phyloP scores from a whole-genome alignment of 2,329 filamentous ascomycete genomes.

The Xylaria arbuscula region DNA sequence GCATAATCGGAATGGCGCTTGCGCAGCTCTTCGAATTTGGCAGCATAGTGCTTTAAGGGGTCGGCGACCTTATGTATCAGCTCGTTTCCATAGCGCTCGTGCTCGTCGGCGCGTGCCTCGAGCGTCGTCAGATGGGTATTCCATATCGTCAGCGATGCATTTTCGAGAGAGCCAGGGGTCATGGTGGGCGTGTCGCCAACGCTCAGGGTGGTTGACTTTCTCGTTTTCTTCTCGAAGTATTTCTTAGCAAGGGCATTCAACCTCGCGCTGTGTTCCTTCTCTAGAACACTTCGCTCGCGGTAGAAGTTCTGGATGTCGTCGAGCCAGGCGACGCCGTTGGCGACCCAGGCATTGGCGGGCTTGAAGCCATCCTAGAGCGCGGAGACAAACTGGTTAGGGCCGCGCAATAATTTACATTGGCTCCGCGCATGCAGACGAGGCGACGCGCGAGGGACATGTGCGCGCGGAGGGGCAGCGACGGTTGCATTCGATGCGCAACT shows the following conservation, averaged over 20 bases:
- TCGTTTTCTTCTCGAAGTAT: constrained; percentile 96
- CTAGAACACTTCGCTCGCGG: constrained; percentile 90
- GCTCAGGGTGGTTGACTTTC: constrained; percentile 86
- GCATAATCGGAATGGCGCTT: constrained; percentile 93
- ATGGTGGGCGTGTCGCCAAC: constrained; percentile 93
- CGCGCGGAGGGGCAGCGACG: constrained; percentile 12
- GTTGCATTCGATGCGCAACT: constrained; percentile 41
- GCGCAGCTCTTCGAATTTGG: constrained; percentile 88
- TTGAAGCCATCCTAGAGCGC: constrained; percentile 88
- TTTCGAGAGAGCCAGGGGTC: constrained; percentile 95
- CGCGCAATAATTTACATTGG: neutral
- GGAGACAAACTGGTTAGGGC: constrained; percentile 22
- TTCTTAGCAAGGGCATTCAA: constrained; percentile 90
- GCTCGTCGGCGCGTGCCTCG: constrained; percentile 87
- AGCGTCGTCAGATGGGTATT: constrained; percentile 91
- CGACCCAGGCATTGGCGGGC: constrained; percentile 90
- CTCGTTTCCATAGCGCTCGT: constrained; percentile 84
- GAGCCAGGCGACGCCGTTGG: constrained; percentile 90
- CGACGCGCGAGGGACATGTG: constrained; percentile 9
- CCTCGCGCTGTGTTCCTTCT: constrained; percentile 96
- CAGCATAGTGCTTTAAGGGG: constrained; percentile 79
- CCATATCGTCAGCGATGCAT: constrained; percentile 97
- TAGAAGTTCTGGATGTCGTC: constrained; percentile 98
- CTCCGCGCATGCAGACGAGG: neutral
- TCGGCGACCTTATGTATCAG: constrained; percentile 85